phyloP scores from a whole-genome alignment of 2,329 filamentous ascomycete species.

The Coniella lustricola region DNA sequence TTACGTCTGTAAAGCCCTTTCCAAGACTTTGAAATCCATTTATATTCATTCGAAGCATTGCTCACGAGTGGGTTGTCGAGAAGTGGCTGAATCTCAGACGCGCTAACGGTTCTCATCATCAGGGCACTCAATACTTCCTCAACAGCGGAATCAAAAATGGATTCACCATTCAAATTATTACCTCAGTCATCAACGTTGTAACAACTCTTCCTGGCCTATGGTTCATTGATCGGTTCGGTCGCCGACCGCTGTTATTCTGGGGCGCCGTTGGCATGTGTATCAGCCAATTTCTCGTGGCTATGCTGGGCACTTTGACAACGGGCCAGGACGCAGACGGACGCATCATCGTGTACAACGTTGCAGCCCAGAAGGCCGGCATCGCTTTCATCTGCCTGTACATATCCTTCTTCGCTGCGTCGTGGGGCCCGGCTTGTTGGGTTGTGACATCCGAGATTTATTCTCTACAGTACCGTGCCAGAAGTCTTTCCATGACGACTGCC shows the following conservation, averaged over 20 bases:
- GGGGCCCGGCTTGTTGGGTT: slow-evolving; percentile 51
- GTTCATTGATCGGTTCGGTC: slow-evolving; percentile 55
- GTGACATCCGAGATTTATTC: slow-evolving; percentile 58
- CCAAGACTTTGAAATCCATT: no score
- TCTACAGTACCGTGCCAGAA: slow-evolving; percentile 56
- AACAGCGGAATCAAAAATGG: slow-evolving; percentile 45
- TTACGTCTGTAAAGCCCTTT: slow-evolving; percentile 31
- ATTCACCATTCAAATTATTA: slow-evolving; percentile 58
- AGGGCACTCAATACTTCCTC: slow-evolving; percentile 49
- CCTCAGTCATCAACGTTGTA: slow-evolving; percentile 40
- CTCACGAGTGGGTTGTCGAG: no score
- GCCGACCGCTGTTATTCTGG: slow-evolving; percentile 56
- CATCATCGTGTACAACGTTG: slow-evolving; percentile 42
- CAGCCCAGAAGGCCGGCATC: slow-evolving; percentile 49
- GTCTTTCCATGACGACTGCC: slow-evolving; percentile 60
- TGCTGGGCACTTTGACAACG: slow-evolving; percentile 49
- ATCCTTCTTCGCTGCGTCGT: slow-evolving; percentile 67
- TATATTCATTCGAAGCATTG: no score
- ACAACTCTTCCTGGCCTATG: slow-evolving; percentile 9
- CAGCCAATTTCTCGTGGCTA: slow-evolving; percentile 53
- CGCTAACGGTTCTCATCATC: no score
- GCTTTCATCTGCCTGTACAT: slow-evolving; percentile 65
- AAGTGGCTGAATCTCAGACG: no score
- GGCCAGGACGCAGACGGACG: slow-evolving; percentile 41
- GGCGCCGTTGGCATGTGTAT: slow-evolving; percentile 61